Base-by-base conservation (phyloP, 352 stramenopile species). In the Elongisporangium undulatum region DNA sequence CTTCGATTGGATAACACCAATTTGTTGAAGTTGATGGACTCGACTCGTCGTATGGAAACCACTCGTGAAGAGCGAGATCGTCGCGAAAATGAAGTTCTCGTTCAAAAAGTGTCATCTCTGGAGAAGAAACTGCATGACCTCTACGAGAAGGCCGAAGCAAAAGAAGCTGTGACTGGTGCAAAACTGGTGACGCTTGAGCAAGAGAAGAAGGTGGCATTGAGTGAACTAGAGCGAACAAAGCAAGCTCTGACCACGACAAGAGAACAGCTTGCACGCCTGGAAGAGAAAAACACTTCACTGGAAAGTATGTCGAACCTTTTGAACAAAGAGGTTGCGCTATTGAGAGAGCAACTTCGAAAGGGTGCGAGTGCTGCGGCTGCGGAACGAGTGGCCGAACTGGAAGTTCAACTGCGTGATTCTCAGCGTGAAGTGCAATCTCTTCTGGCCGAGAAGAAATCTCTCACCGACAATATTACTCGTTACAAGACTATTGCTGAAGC, bases 401-500 rank as follows among this genome's bases (percentile, higher is more conserved):
- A 92, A 66, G 66, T 82, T 49, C 72, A 89, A 51, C 68, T 90
- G 16, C 70, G 66, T 24, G 75, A 90, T 39, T 72, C 80, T 41
- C 78, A 90, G 67, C 74, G 57, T 9, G 77, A 88, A 65, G 65
- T 82, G 19, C 79, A 88, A 52, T 68, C 77, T 12, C 81, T 75
- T 8, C 62, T 89, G 26, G 63, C 79, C 7, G 76, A 75, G 20
- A 79, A 75, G 45, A 89, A 91, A 58, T 80, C 79, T 13, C 67
- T 90, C 15, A 79, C 74, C 0, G 77, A 90, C 56, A 78, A 77
- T 10, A 70, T 87, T 22, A 66, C 74, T 7, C 84, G 88, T 55
- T 93, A 91, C 67, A 93, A 91, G 58, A 72, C 74, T 38, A 71
- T 93, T 59, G 79, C 83, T 53, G 82, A 90, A 72, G 83, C 79